These are phyloP conservation scores for Meira miltonrushii DNA, from an alignment of 1,284 basidiomycete genomes.

Conservation along the genomic window DNA sequence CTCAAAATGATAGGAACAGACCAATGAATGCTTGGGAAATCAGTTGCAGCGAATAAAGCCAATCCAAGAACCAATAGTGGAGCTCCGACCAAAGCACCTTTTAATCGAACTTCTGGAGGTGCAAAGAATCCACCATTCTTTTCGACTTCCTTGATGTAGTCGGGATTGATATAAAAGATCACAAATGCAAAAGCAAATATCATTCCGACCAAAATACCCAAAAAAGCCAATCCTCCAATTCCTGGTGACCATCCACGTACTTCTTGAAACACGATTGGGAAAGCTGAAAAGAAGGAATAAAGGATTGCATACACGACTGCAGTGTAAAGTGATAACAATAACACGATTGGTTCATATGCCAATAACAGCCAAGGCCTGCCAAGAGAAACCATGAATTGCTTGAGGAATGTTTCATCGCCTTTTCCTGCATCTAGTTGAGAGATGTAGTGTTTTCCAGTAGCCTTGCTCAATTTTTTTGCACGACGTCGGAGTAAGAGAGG, in stretches of 20 bases:
- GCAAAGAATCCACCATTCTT: constrained; percentile 18
- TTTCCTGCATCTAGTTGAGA: constrained; percentile 42
- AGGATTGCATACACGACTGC: constrained; percentile 18
- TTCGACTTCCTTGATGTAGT: constrained; percentile 14
- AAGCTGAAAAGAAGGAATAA: constrained; percentile 8
- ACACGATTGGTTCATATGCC: constrained; percentile 31
- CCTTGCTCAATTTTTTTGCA: constrained; percentile 31
- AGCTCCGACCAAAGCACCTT: background rate
- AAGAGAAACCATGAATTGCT: constrained; percentile 37
- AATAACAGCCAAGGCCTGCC: constrained; percentile 44
- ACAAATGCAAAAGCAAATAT: constrained; percentile 24
- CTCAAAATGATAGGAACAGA: constrained; percentile 30
- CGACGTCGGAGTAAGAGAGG: constrained; percentile 40
- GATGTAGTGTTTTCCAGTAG: constrained; percentile 42
- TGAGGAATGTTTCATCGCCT: constrained; percentile 22
- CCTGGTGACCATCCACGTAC: constrained; percentile 10
- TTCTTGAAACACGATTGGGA: constrained; percentile 10
- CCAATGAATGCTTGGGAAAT: constrained; percentile 33
- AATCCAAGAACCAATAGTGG: constrained; percentile 51
- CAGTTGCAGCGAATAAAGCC: constrained; percentile 53
- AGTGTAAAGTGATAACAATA: constrained; percentile 30
- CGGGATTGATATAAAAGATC: constrained; percentile 16
- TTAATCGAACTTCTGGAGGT: constrained; percentile 22
- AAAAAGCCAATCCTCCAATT: constrained; percentile 10
- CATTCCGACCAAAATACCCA: constrained; percentile 16